Base-by-base conservation (phyloP, 139 green algal species). In the Chlorella vulgaris region DNA sequence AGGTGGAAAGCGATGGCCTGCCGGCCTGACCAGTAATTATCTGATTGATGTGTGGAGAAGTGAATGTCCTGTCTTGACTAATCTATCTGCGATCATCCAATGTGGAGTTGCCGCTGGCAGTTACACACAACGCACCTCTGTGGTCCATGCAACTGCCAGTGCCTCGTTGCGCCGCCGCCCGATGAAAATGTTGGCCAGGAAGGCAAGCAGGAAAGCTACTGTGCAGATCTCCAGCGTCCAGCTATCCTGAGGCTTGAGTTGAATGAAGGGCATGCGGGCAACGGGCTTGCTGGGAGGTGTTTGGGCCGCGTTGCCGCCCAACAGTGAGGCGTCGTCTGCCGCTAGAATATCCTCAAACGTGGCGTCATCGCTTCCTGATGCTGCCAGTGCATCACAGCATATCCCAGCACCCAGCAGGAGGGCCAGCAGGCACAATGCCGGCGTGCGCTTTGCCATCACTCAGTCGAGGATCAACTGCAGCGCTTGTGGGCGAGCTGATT, bases 111-210 rank as follows among this genome's bases (percentile, higher is more conserved):
- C n/a, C n/a, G n/a, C n/a, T n/a, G n/a, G n/a, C n/a, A n/a, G n/a
- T n/a, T n/a, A n/a, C n/a, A n/a, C n/a, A n/a, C n/a, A n/a, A 24
- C 18, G 0, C 47, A 82, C 76, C 76, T 82, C 42, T 15, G 42
- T 51, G 3, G 76, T 82, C 76, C 74, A 87, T 3, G 35, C 39
- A 24, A 83, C 69, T 6, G 69, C 83, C 24, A 87, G 53, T 24
- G 19, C 7, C 31, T 87, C 76, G 71, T 87, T 87, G n/a, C 38
- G 66, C 15, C 47, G 51, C 22, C 58, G 39, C 18, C 83, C 83
- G 19, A 83, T 31, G 24, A 78, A 40, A n/a, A 81, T 51, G 43
- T 82, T 75, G 47, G 78, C 35, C 68, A 87, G 29, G 39, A 82
- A 74, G 24, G 71, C 6, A 0, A 81, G 18, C 18, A 69, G 19